Conservation (phyloP, 108 stramenopile genomes). For the Licmophora abbreviata region DNA sequence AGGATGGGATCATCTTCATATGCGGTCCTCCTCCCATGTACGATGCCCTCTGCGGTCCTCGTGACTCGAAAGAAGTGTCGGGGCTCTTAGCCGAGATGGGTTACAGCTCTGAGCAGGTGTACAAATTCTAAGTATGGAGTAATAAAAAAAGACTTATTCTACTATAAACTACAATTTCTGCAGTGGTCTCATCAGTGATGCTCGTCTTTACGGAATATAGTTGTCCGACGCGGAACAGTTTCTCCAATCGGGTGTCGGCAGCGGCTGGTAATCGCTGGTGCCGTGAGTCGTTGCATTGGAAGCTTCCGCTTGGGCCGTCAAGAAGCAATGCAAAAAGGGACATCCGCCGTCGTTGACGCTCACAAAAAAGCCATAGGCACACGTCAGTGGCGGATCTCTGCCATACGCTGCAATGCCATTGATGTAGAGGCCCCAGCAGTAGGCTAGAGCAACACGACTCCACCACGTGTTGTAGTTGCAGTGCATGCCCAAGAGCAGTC, state of each 20-base stretch:
- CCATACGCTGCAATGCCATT: conserved; percentile 69
- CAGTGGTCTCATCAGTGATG: too few species aligned
- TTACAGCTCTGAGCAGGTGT: conserved; percentile 77
- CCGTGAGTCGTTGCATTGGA: conserved; percentile 9
- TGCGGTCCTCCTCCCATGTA: conserved; percentile 95
- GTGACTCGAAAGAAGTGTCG: conserved; percentile 62
- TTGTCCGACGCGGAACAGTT: conserved; percentile 23
- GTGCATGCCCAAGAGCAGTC: conserved; percentile 53
- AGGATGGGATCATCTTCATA: conserved; percentile 77
- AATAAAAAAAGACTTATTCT: too few species aligned
- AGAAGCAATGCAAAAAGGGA: conserved; percentile 52
- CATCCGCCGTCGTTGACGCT: conserved; percentile 33
- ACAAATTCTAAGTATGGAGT: conserved; percentile 88
- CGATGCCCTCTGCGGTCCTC: conserved; percentile 78
- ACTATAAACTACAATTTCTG: too few species aligned
- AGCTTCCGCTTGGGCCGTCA: conserved; percentile 28
- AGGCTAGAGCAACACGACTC: conserved; percentile 37
- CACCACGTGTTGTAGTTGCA: conserved; percentile 45
- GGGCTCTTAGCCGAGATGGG: conserved; percentile 85
- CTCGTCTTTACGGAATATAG: too few species aligned
- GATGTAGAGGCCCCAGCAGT: conserved; percentile 44
- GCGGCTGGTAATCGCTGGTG: conserved; percentile 9
- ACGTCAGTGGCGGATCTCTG: conserved; percentile 57
- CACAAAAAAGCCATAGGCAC: conserved; percentile 48
- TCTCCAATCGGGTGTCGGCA: conserved; percentile 28